Conservation (phyloP, 495 filamentous ascomycete genomes). For the Aspergillus haitiensis region DNA sequence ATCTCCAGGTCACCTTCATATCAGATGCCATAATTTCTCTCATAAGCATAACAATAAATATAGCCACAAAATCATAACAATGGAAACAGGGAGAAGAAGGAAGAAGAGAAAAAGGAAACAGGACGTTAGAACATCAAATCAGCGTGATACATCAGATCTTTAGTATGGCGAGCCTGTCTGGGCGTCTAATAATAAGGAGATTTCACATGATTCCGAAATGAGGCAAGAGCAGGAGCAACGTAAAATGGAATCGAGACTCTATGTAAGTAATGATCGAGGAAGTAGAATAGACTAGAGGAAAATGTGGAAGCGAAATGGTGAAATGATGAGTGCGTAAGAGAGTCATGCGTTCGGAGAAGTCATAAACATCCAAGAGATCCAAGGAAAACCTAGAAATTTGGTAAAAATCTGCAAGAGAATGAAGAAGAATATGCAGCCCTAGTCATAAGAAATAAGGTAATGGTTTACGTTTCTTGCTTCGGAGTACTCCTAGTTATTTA, state of each 20-base stretch:
- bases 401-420: slow-evolving; percentile 6
- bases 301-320: background rate
- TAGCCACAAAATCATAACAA: slow-evolving; percentile 2
- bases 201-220: background rate
- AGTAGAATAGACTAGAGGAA: slow-evolving; percentile 5
- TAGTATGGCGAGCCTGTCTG: background rate
- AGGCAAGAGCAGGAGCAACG: background rate
- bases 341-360: slow-evolving; percentile 24
- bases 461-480: slow-evolving; percentile 7
- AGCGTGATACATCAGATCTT: slow-evolving; percentile 7
- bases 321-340: slow-evolving; percentile 7
- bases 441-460: slow-evolving; percentile 20
- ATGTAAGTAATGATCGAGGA: slow-evolving; percentile 12
- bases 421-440: background rate
- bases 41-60: slow-evolving; percentile 11
- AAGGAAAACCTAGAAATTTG: slow-evolving; percentile 1
- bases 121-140: slow-evolving; percentile 1
- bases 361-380: slow-evolving; percentile 27
- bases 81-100: background rate
- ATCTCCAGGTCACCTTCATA: slow-evolving; percentile 14
- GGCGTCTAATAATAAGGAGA: background rate
- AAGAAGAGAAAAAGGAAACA: background rate
- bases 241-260: slow-evolving; percentile 18
- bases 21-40: slow-evolving; percentile 17
- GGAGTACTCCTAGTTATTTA: slow-evolving; percentile 30